Conservation (phyloP, 805 yeast genomes). For the Ogataea angusta region DNA sequence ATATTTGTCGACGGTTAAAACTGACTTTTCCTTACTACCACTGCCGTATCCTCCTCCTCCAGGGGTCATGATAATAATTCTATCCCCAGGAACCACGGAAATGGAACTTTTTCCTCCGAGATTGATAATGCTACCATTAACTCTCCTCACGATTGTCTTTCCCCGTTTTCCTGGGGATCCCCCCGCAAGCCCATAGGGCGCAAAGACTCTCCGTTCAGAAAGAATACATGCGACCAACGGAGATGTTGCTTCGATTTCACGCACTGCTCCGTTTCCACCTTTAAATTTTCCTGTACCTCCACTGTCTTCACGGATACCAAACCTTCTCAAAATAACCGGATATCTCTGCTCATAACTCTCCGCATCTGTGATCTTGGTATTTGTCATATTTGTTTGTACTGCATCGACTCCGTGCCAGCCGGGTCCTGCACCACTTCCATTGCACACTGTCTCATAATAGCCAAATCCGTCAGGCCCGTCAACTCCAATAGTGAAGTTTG, state of each 20-base stretch:
- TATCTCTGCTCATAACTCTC: slow-evolving; percentile 50
- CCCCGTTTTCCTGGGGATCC: slow-evolving; percentile 44
- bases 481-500: slow-evolving; percentile 50
- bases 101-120: slow-evolving; percentile 27
- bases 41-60: slow-evolving; percentile 37
- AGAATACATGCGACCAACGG: slow-evolving; percentile 26
- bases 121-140: slow-evolving; percentile 19
- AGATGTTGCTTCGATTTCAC: slow-evolving; percentile 13
- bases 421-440: slow-evolving; percentile 51
- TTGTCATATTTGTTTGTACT: slow-evolving; percentile 52
- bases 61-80: slow-evolving; percentile 27
- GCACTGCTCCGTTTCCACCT: slow-evolving; percentile 48
- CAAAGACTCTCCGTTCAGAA: slow-evolving; percentile 42
- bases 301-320: slow-evolving; percentile 38
- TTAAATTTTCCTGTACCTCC: slow-evolving; percentile 45
- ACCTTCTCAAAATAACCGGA: slow-evolving; percentile 46
- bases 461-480: slow-evolving; percentile 46
- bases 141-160: slow-evolving; percentile 21
- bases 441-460: slow-evolving; percentile 50
- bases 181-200: slow-evolving; percentile 46
- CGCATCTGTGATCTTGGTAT: slow-evolving; percentile 52
- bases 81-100: slow-evolving; percentile 27
- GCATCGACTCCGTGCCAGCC: slow-evolving; percentile 44
- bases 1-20: neutral
- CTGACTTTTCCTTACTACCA: slow-evolving; percentile 12